phyloP scores from a whole-genome alignment of 768 basidiomycete species.

The Suillus fuscotomentosus region DNA sequence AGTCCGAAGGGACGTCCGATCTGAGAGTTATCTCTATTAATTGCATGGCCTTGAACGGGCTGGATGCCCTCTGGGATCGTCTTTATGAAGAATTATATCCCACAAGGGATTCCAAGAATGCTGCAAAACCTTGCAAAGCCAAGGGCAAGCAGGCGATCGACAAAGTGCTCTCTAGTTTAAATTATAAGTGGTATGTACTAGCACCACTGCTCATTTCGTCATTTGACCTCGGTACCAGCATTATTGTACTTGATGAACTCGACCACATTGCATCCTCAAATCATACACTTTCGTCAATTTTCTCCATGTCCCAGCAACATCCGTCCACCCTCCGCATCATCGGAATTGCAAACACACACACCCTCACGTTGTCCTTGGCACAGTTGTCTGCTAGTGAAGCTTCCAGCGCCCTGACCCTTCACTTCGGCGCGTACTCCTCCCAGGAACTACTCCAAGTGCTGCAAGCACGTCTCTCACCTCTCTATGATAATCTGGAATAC shows the following conservation, averaged over 20 bases:
- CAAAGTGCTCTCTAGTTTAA: slow-evolving; percentile 38
- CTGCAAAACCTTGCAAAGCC: slow-evolving; percentile 35
- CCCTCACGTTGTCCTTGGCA: slow-evolving; percentile 57
- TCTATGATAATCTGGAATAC: slow-evolving; percentile 36
- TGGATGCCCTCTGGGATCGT: slow-evolving; percentile 72
- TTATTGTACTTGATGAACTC: slow-evolving; percentile 83
- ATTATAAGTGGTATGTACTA: slow-evolving; percentile 50
- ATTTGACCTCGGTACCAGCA: slow-evolving; percentile 39
- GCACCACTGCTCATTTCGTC: not conserved
- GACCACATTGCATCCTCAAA: slow-evolving; percentile 73
- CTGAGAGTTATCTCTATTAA: slow-evolving; percentile 61
- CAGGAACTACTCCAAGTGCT: slow-evolving; percentile 70
- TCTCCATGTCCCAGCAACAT: slow-evolving; percentile 60
- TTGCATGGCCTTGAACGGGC: slow-evolving; percentile 72
- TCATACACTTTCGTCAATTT: slow-evolving; percentile 59
- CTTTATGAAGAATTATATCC: slow-evolving; percentile 54
- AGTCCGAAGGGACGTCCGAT: slow-evolving; percentile 36
- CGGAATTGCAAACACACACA: slow-evolving; percentile 89
- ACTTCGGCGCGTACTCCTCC: slow-evolving; percentile 80
- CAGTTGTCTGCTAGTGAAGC: slow-evolving; percentile 36
- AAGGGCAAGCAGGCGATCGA: slow-evolving; percentile 52
- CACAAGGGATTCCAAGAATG: slow-evolving; percentile 34
- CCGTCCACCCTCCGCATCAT: slow-evolving; percentile 61
- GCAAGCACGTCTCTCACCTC: slow-evolving; percentile 55
- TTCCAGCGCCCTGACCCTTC: slow-evolving; percentile 57